These are phyloP conservation scores for Triticum dicoccoides DNA, from an alignment of 176 grass and related monocot genomes.

Conservation along the genomic window DNA sequence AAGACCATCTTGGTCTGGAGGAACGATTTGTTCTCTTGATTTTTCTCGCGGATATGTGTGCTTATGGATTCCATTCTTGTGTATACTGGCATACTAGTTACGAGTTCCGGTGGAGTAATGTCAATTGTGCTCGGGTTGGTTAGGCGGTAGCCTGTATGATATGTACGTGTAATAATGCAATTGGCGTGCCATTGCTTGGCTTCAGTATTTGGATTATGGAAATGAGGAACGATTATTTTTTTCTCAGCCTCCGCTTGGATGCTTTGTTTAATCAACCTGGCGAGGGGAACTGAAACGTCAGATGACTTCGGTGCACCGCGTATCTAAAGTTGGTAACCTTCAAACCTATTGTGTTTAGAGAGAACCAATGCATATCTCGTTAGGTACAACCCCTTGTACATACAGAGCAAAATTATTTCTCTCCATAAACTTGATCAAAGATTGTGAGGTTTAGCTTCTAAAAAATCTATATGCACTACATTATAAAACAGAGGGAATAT, in stretches of 20 bases:
- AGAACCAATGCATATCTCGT: neutral
- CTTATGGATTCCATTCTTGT: neutral
- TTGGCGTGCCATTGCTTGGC: conserved; percentile 1
- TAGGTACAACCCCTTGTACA: no score
- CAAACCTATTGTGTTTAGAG: neutral
- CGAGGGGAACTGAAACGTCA: neutral
- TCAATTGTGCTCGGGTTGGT: neutral
- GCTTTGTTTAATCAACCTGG: neutral
- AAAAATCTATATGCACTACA: no score
- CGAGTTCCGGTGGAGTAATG: neutral
- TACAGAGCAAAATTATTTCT: no score
- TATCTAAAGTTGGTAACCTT: neutral
- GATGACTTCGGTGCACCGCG: neutral
- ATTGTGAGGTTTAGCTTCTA: no score
- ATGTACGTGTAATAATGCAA: conserved; percentile 13
- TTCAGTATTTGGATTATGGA: conserved; percentile 1
- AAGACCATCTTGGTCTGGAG: neutral
- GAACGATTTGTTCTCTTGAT: neutral
- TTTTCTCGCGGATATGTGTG: neutral
- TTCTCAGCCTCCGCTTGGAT: neutral
- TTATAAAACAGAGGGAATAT: no score
- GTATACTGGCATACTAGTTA: conserved; percentile 4
- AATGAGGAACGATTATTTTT: neutral
- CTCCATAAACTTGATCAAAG: no score
- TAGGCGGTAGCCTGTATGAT: conserved; percentile 15